phyloP scores from a whole-genome alignment of 495 filamentous ascomycete species.

The Penicillium coffeae region DNA sequence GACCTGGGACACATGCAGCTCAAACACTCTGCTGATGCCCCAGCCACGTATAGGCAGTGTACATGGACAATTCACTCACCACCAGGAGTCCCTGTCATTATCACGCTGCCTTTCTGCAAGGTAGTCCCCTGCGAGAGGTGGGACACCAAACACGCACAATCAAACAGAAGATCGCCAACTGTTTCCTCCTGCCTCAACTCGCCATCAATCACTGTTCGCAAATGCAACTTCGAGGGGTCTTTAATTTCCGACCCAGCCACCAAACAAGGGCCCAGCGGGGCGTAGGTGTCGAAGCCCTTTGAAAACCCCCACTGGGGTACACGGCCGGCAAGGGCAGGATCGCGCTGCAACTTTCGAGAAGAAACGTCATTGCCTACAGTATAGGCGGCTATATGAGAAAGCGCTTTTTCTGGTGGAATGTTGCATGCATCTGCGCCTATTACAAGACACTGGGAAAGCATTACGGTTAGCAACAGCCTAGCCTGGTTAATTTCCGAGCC shows the following conservation, averaged over 20 bases:
- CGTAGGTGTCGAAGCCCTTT: slow-evolving; percentile 76
- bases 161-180: slow-evolving; percentile 69
- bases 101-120: slow-evolving; percentile 66
- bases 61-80: slow-evolving; percentile 15
- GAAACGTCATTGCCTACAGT: slow-evolving; percentile 49
- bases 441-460: slow-evolving; percentile 24
- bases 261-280: slow-evolving; percentile 59
- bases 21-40: too few species aligned
- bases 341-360: slow-evolving; percentile 42
- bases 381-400: slow-evolving; percentile 47
- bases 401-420: slow-evolving; percentile 35
- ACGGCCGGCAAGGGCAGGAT: slow-evolving; percentile 51
- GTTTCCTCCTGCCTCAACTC: slow-evolving; percentile 58
- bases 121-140: slow-evolving; percentile 70
- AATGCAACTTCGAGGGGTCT: slow-evolving; percentile 56
- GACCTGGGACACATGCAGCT: too few species aligned
- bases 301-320: slow-evolving; percentile 70
- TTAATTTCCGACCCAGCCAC: slow-evolving; percentile 23
- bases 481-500: too few species aligned
- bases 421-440: slow-evolving; percentile 46
- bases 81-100: slow-evolving; percentile 66
- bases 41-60: too few species aligned
- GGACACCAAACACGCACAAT: slow-evolving; percentile 59
- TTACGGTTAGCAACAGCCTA: too few species aligned
- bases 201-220: slow-evolving; percentile 62